phyloP scores from a whole-genome alignment of 2,329 filamentous ascomycete species.

The Alternaria sp. region DNA sequence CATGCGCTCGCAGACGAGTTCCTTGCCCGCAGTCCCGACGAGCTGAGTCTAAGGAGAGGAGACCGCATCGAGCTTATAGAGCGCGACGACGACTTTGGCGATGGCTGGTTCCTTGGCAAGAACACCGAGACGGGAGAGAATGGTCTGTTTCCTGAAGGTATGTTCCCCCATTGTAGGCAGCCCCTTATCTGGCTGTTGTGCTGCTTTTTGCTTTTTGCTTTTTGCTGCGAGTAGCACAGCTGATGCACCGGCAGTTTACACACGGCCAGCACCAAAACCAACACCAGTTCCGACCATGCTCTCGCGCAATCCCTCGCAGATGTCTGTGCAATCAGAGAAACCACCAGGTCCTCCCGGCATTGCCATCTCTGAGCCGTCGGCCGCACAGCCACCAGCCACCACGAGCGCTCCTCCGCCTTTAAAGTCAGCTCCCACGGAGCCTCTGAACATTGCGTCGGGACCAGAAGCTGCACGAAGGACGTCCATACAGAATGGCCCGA shows the following conservation, averaged over 20 bases:
- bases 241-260: constrained; percentile 63
- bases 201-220: not conserved
- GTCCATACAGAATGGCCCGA: constrained; percentile 31
- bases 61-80: constrained; percentile 85
- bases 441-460: constrained; percentile 39
- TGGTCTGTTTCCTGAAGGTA: constrained; percentile 85
- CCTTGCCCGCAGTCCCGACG: constrained; percentile 86
- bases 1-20: constrained; percentile 76
- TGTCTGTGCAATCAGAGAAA: constrained; percentile 25
- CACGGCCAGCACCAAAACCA: constrained; percentile 64
- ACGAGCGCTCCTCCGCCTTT: constrained; percentile 28
- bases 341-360: constrained; percentile 25
- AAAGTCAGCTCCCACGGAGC: constrained; percentile 36
- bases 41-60: constrained; percentile 85
- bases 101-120: constrained; percentile 83
- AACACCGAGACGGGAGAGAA: constrained; percentile 77
- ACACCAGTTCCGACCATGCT: constrained; percentile 41
- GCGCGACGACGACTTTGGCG: constrained; percentile 86
- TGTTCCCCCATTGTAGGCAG: constrained; percentile 34
- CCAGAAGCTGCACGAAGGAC: constrained; percentile 27
- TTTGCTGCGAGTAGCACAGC: constrained; percentile 8
- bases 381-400: constrained; percentile 28
- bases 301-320: constrained; percentile 42
- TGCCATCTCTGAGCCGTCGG: constrained; percentile 30
- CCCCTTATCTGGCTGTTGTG: constrained; percentile 6